These are phyloP conservation scores for Bonia amplexicaulis DNA, from an alignment of 176 grass and related monocot species.

Conservation along the genomic window DNA sequence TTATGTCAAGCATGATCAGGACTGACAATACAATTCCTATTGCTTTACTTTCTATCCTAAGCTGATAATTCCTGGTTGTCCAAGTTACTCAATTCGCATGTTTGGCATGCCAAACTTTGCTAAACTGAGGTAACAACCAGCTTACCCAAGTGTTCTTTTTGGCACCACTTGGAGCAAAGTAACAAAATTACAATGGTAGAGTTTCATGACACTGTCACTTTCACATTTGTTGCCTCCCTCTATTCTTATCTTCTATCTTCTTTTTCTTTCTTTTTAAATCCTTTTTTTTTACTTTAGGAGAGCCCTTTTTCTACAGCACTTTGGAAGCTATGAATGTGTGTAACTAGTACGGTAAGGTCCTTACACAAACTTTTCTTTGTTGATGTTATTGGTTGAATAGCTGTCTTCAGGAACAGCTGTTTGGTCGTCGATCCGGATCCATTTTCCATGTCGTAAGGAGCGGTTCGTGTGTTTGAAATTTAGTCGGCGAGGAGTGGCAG, in stretches of 20 bases:
- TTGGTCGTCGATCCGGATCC: slow-evolving; percentile 10
- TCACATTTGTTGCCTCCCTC: neutral
- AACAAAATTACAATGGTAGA: neutral
- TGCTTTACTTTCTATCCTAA: neutral
- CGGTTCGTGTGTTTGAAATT: neutral
- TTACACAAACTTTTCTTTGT: slow-evolving; percentile 3
- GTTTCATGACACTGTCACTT: neutral
- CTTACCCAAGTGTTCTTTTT: neutral
- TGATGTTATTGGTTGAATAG: slow-evolving; percentile 20
- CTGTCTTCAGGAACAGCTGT: neutral
- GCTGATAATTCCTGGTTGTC: neutral
- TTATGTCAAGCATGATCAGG: neutral
- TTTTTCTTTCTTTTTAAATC: neutral
- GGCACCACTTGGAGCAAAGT: neutral
- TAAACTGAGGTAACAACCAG: neutral
- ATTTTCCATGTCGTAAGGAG: neutral
- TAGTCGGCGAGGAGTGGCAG: neutral
- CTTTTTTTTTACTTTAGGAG: neutral
- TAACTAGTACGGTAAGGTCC: neutral
- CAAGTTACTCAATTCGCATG: neutral
- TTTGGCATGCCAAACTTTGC: neutral
- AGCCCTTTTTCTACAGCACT: neutral
- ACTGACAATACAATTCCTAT: neutral
- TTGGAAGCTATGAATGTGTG: slow-evolving; percentile 6
- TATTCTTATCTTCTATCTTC: neutral